Conservation (phyloP, 1,139 yeast genomes). For the Magnusiomyces suaveolens region DNA sequence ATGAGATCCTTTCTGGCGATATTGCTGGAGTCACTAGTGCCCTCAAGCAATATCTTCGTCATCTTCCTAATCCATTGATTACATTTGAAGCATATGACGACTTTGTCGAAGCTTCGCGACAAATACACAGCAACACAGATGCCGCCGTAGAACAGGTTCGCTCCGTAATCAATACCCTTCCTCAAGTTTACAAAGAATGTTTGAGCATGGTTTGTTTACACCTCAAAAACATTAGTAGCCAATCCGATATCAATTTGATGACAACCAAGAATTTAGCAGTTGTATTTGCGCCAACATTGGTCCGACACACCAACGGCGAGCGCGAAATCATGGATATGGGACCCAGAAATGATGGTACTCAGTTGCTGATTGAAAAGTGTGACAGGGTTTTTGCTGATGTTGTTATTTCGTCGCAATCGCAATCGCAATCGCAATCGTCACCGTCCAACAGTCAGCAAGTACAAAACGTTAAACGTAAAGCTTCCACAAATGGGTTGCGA, state of each 20-base stretch:
- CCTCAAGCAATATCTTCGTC: slow-evolving; percentile 73
- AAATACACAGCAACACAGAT: not conserved
- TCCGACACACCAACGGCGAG: slow-evolving; percentile 71
- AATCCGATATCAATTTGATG: slow-evolving; percentile 44
- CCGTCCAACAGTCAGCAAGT: not conserved
- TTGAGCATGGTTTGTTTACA: slow-evolving; percentile 53
- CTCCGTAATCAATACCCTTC: slow-evolving; percentile 40
- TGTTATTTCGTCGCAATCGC: not conserved
- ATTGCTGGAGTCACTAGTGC: slow-evolving; percentile 82
- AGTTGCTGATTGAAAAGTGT: slow-evolving; percentile 55
- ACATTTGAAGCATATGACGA: slow-evolving; percentile 60
- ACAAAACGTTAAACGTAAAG: no score
- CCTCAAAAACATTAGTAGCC: slow-evolving; percentile 34
- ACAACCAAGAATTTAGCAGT: slow-evolving; percentile 72
- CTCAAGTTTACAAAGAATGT: slow-evolving; percentile 55
- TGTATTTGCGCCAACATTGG: slow-evolving; percentile 91
- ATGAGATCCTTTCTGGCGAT: slow-evolving; percentile 50
- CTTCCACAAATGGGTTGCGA: no score
- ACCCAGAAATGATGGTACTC: slow-evolving; percentile 68
- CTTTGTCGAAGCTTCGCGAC: slow-evolving; percentile 38
- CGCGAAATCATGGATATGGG: slow-evolving; percentile 84
- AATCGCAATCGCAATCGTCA: not conserved
- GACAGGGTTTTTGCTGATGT: slow-evolving; percentile 33
- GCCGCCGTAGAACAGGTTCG: slow-evolving; percentile 29
- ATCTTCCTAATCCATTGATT: slow-evolving; percentile 76